Conservation (phyloP, 2,329 filamentous ascomycete species). For the Aureobasidium mangrovei region DNA sequence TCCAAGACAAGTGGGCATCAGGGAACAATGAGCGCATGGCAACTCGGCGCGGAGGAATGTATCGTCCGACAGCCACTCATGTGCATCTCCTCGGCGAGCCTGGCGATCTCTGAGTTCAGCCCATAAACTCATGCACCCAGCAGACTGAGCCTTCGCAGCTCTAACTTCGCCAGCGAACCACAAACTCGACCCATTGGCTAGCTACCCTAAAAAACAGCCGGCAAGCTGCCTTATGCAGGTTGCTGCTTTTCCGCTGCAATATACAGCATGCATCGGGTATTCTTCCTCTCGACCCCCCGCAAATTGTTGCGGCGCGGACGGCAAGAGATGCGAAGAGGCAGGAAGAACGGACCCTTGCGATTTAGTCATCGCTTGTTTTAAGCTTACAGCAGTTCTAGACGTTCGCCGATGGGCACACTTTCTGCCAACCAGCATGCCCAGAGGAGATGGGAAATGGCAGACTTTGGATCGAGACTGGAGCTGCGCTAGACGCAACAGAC, state of each 20-base stretch:
- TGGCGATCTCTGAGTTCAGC: neutral
- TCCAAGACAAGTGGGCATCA: neutral
- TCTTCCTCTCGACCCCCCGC: conserved; percentile 4
- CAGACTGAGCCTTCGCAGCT: too few species aligned
- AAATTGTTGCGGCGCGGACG: conserved; percentile 1
- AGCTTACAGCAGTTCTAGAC: too few species aligned
- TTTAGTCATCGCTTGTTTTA: neutral
- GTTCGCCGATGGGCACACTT: too few species aligned
- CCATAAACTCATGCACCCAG: neutral
- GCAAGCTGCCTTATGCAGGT: neutral
- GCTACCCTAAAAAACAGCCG: too few species aligned
- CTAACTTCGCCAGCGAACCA: too few species aligned
- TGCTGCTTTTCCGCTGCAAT: neutral
- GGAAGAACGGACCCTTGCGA: neutral
- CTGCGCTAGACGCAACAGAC: too few species aligned
- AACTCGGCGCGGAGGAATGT: neutral
- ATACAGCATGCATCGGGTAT: neutral
- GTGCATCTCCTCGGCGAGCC: neutral
- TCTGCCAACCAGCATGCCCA: too few species aligned
- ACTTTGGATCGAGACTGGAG: too few species aligned
- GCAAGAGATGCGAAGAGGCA: conserved; percentile 1
- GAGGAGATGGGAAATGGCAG: too few species aligned
- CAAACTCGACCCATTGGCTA: too few species aligned
- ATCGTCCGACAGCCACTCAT: neutral
- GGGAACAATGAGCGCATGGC: neutral